Evolutionary conservation across 352 stramenopile species (phyloP), one percentile per base, ranked within the genome.

Genomic region (Globisporangium canariense): DNA sequence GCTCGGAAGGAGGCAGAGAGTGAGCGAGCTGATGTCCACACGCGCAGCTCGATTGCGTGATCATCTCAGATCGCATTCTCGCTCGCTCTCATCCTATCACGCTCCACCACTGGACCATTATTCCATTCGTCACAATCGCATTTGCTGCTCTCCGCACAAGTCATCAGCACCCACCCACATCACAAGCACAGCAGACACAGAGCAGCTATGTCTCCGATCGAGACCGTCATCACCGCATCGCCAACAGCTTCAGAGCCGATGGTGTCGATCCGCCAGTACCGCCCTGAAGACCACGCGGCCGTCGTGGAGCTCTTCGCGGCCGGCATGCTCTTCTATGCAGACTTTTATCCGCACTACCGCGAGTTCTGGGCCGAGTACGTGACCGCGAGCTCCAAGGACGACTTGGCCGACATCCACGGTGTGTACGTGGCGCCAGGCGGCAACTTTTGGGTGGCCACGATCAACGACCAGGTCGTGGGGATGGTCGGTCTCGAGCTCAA

Each of bases 401-500:
- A 83, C 53, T 58, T 83, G 7, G 64, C 62, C 34, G 56, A 78
- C 36, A 58, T 79, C 30, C 34, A 79, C 41, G 53, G 55, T 62
- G 75, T 66, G 36, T 83, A 83, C 68, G 67, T 77, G 18, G 22
- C 28, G 3, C 54, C 62, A 1, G 75, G 75, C 0, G 75, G 75
- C 34, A 75, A 77, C 54, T 83, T 83, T 62, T 83, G 75, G 75
- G 75, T 83, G 16, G 59, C 59, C 11, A 65, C 49, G 20, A 53
- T 51, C 20, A 45, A 63, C 14, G 58, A 57, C 14, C 25, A 53
- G 13, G 30, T 74, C 10, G 59, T 68, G 4, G 70, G 64, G 20
- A 74, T 71, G 36, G 60, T 74, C 9, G 70, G 18, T 3, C 40
- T 74, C 30, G 57, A 77, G 28, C 28, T 36, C 30, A 77, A 72